These are phyloP conservation scores for Cercospora sp. DNA, from an alignment of 2,329 filamentous ascomycete genomes.

Conservation along the genomic window DNA sequence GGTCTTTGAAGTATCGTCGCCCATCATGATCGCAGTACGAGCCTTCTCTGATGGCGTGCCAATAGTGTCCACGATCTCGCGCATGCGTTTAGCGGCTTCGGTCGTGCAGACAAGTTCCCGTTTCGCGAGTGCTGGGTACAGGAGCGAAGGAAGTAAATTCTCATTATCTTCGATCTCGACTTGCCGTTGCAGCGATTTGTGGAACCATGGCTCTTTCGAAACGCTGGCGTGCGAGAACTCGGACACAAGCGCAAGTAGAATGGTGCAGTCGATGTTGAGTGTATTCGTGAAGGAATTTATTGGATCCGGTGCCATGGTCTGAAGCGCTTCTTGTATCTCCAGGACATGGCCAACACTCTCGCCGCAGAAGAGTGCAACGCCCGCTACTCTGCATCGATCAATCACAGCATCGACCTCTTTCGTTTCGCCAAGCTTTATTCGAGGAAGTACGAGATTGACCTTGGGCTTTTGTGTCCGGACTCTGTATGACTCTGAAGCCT, in stretches of 20 bases:
- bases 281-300: conserved; percentile 42
- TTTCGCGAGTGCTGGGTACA: conserved; percentile 62
- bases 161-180: conserved; percentile 64
- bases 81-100: conserved; percentile 65
- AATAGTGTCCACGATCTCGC: conserved; percentile 64
- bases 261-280: conserved; percentile 66
- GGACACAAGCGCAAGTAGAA: conserved; percentile 70
- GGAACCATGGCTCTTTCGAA: conserved; percentile 54
- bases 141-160: conserved; percentile 58
- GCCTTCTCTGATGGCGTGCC: conserved; percentile 61
- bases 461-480: conserved; percentile 61
- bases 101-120: conserved; percentile 64
- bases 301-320: conserved; percentile 42
- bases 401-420: conserved; percentile 59
- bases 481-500: conserved; percentile 57
- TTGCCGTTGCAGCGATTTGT: conserved; percentile 62
- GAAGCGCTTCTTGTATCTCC: conserved; percentile 31
- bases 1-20: conserved; percentile 43
- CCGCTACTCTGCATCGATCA: conserved; percentile 55
- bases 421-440: conserved; percentile 53
- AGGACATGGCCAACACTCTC: conserved; percentile 28
- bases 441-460: conserved; percentile 62
- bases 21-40: conserved; percentile 61
- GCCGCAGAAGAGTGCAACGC: conserved; percentile 42
- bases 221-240: conserved; percentile 65